Conservation (phyloP, 192 early-diverging fungal genomes). For the Radiomyces spectabilis region DNA sequence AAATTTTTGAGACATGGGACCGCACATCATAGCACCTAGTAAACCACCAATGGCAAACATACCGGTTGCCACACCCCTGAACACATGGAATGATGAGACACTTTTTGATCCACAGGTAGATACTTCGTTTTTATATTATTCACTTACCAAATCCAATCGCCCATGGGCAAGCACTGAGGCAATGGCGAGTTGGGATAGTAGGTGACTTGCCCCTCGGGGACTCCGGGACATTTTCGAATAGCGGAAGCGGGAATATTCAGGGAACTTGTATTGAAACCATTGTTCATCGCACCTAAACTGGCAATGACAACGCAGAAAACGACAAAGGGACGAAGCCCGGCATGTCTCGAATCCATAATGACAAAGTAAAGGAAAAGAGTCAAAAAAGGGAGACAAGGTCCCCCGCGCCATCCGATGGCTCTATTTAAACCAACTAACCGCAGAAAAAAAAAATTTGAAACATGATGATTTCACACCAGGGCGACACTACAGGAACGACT, state of each 20-base stretch:
- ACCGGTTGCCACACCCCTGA: constrained; percentile 44
- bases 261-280: constrained; percentile 21
- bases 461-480: no score
- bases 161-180: constrained; percentile 25
- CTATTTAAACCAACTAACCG: no score
- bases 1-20: constrained; percentile 43
- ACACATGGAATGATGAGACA: not conserved
- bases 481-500: no score
- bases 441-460: no score
- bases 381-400: no score
- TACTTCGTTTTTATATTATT: constrained; percentile 21
- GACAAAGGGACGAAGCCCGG: constrained; percentile 6
- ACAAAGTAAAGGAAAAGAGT: not conserved
- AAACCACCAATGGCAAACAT: constrained; percentile 56
- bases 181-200: constrained; percentile 19
- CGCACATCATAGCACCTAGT: constrained; percentile 55
- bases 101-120: not conserved
- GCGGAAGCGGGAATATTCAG: constrained; percentile 50
- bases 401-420: no score
- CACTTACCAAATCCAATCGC: constrained; percentile 39
- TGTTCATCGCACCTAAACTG: constrained; percentile 21
- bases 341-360: constrained; percentile 13
- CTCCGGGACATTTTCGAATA: constrained; percentile 42
- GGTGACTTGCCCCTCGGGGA: constrained; percentile 4
- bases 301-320: constrained; percentile 17